Percentiles rank a stretch among this genome's conserved stretches.
phyloP scores from a whole-genome alignment of 2,329 filamentous ascomycete genomes.

The Drechslerella dactyloides region DNA sequence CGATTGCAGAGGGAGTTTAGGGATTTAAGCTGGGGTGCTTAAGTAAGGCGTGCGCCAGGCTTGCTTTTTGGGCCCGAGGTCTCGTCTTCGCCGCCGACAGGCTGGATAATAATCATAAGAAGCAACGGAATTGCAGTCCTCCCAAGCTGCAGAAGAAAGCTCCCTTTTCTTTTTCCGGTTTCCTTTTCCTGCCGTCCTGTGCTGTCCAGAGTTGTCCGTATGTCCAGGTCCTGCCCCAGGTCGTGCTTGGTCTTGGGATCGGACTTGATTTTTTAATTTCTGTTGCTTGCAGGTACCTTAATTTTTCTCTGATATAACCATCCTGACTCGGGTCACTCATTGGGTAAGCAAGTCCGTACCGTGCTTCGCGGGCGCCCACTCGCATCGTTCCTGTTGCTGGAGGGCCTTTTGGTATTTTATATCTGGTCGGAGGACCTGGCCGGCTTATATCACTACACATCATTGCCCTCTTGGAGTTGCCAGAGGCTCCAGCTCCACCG shows the following conservation, averaged over 20 bases:
- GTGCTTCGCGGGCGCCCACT: too few relatives aligned
- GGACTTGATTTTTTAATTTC: too few relatives aligned
- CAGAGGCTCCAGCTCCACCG: too few relatives aligned
- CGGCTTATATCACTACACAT: neutral
- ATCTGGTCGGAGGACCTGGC: slow-evolving; percentile 2
- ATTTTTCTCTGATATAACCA: too few relatives aligned
- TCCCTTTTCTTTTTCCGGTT: slow-evolving; percentile 1
- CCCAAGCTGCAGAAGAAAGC: neutral
- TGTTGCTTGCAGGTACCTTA: too few relatives aligned
- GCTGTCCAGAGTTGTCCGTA: neutral
- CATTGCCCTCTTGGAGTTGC: neutral
- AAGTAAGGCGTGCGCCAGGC: neutral
- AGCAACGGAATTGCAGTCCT: neutral
- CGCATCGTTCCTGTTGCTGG: neutral
- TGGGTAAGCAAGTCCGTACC: too few relatives aligned
- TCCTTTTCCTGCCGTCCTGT: neutral
- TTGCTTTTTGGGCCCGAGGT: slow-evolving; percentile 1
- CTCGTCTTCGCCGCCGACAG: neutral
- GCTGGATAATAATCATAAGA: neutral
- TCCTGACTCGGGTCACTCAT: too few relatives aligned
- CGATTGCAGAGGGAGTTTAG: slow-evolving; percentile 3
- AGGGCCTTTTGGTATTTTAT: neutral
- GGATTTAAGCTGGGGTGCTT: slow-evolving; percentile 6
- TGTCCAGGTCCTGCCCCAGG: too few relatives aligned
- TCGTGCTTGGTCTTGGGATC: too few relatives aligned